These are phyloP conservation scores for Trichoderma cornu-damae DNA, from an alignment of 2,329 filamentous ascomycete species.

Conservation along the genomic window DNA sequence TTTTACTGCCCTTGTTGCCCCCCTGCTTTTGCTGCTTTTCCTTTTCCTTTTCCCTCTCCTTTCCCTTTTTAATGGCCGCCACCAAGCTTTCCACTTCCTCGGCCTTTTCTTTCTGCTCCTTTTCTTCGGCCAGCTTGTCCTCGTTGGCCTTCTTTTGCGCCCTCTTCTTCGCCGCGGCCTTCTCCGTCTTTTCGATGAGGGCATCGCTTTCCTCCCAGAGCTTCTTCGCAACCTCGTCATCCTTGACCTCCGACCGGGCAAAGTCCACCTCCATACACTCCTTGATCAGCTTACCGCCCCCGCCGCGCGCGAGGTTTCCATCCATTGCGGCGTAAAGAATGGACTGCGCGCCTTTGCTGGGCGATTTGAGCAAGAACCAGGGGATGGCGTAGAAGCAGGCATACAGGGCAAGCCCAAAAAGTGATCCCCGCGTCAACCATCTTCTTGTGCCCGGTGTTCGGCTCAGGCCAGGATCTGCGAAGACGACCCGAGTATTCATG, in stretches of 20 bases:
- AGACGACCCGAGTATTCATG: constrained; percentile 74
- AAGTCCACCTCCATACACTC: constrained; percentile 77
- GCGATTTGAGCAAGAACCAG: constrained; percentile 85
- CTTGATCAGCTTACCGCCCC: constrained; percentile 72
- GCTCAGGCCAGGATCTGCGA: constrained; percentile 80
- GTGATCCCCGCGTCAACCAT: constrained; percentile 78
- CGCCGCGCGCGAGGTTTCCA: constrained; percentile 56
- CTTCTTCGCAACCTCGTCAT: constrained; percentile 74
- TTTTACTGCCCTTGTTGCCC: constrained; percentile 13
- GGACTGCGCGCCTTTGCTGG: constrained; percentile 77
- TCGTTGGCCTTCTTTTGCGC: constrained; percentile 38
- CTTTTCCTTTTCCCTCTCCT: constrained; percentile 19
- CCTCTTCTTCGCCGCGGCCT: constrained; percentile 60
- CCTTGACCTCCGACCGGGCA: constrained; percentile 66
- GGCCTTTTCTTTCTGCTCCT: constrained; percentile 36
- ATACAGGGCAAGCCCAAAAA: constrained; percentile 75
- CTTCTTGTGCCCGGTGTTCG: constrained; percentile 83
- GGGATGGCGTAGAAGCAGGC: constrained; percentile 71
- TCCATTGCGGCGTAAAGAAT: constrained; percentile 86
- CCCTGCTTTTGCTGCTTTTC: constrained; percentile 14
- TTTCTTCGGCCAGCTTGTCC: constrained; percentile 35
- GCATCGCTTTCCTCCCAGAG: constrained; percentile 87
- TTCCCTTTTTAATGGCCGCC: constrained; percentile 18
- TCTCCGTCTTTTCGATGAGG: constrained; percentile 76
- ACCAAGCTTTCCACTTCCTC: constrained; percentile 23